Percentiles rank a stretch among this genome's conserved stretches.
Evolutionary conservation across 768 basidiomycete species (phyloP).

Genomic region (Boletus reticuloceps): DNA sequence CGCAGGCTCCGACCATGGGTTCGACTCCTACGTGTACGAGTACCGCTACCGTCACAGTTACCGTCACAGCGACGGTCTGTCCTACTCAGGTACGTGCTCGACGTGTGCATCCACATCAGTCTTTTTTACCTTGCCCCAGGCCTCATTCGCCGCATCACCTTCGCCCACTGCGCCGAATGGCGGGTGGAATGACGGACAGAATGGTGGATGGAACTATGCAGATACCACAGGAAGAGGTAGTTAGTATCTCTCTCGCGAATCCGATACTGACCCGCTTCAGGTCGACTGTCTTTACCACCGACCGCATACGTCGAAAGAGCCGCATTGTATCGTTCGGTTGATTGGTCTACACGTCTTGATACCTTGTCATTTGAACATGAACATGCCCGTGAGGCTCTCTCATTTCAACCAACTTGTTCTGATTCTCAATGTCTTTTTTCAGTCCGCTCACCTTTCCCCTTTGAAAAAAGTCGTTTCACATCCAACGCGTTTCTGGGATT

Average conservation of each 20-base stretch:
- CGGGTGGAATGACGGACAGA: background rate
- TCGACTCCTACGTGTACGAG: background rate
- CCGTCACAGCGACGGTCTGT: slow-evolving; percentile 12
- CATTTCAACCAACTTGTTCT: background rate
- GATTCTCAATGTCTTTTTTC: background rate
- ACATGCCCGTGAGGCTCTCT: background rate
- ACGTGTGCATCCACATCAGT: too few species aligned
- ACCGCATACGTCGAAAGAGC: slow-evolving; percentile 7
- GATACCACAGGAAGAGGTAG: slow-evolving; percentile 4
- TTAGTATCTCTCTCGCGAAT: background rate
- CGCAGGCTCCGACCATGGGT: background rate
- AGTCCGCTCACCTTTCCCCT: too few species aligned
- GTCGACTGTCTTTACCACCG: background rate
- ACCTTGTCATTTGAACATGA: background rate
- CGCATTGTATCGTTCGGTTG: background rate
- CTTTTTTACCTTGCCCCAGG: background rate
- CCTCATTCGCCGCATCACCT: background rate
- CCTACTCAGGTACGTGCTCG: slow-evolving; percentile 13
- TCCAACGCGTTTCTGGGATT: background rate
- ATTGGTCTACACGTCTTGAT: background rate
- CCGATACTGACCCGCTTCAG: background rate
- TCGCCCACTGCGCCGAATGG: background rate
- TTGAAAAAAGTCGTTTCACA: too few species aligned
- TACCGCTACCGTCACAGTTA: slow-evolving; percentile 11
- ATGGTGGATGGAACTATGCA: background rate